phyloP scores from a whole-genome alignment of 2,329 filamentous ascomycete species.

The Beauveria sp. region DNA sequence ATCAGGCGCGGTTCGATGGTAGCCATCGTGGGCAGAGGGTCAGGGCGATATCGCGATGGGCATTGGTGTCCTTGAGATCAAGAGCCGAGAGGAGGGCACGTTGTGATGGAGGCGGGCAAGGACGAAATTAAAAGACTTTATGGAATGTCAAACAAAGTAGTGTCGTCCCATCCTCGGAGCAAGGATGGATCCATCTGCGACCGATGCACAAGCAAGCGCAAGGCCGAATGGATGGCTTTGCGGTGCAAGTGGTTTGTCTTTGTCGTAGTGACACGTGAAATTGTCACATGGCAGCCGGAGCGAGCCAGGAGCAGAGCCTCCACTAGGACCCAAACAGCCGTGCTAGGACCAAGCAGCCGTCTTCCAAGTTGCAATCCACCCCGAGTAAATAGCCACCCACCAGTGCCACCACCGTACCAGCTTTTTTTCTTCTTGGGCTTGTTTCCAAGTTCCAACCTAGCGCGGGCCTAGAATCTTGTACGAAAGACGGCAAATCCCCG shows the following conservation, averaged over 20 bases:
- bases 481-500: slow-evolving; percentile 8
- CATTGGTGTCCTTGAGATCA: slow-evolving; percentile 16
- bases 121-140: slow-evolving; percentile 9
- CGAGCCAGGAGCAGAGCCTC: background rate
- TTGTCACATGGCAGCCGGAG: slow-evolving; percentile 12
- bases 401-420: background rate
- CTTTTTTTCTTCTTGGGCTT: background rate
- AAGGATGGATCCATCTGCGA: slow-evolving; percentile 13
- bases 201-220: slow-evolving; percentile 11
- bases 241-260: slow-evolving; percentile 2
- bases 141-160: slow-evolving; percentile 4
- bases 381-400: background rate
- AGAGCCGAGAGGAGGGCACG: slow-evolving; percentile 10
- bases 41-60: slow-evolving; percentile 21
- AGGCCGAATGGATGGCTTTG: background rate
- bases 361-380: slow-evolving; percentile 1
- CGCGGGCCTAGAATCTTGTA: background rate
- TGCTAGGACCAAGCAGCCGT: background rate
- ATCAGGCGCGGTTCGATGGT: slow-evolving; percentile 62
- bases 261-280: slow-evolving; percentile 12
- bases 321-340: background rate
- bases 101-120: background rate
- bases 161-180: slow-evolving; percentile 13
- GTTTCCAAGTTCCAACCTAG: background rate
- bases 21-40: slow-evolving; percentile 42